These are phyloP conservation scores for Lachancea lanzarotensis DNA, from an alignment of 805 yeast species.

Conservation along the genomic window DNA sequence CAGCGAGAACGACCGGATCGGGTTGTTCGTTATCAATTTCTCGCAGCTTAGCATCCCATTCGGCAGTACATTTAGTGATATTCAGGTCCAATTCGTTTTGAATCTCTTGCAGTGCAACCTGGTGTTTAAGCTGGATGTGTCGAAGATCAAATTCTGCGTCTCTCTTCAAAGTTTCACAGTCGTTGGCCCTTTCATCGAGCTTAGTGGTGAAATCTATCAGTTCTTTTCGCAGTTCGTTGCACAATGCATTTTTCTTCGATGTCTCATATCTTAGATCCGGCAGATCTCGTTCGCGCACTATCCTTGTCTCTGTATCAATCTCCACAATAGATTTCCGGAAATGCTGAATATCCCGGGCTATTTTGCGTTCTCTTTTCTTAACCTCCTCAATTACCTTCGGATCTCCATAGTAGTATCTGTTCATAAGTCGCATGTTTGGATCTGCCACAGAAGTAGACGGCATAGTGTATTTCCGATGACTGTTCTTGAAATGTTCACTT, in stretches of 20 bases:
- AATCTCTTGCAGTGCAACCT: slow-evolving; percentile 20
- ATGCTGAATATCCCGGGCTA: slow-evolving; percentile 25
- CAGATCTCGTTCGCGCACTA: slow-evolving; percentile 15
- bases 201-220: slow-evolving; percentile 14
- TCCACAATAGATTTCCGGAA: slow-evolving; percentile 25
- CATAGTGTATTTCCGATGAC: slow-evolving; percentile 1
- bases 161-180: slow-evolving; percentile 13
- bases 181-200: slow-evolving; percentile 16
- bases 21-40: slow-evolving; percentile 28
- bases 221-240: slow-evolving; percentile 20
- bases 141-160: slow-evolving; percentile 18
- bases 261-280: slow-evolving; percentile 25
- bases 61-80: slow-evolving; percentile 12
- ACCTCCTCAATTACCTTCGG: slow-evolving; percentile 28
- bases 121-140: slow-evolving; percentile 20
- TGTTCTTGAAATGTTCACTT: background rate
- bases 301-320: slow-evolving; percentile 21
- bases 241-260: slow-evolving; percentile 17
- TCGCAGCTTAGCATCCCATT: slow-evolving; percentile 20
- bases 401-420: slow-evolving; percentile 28
- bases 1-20: slow-evolving; percentile 26
- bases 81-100: slow-evolving; percentile 20
- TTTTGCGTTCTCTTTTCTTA: slow-evolving; percentile 28
- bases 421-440: slow-evolving; percentile 17
- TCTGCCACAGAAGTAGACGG: slow-evolving; percentile 1